Conservation (phyloP, 495 filamentous ascomycete species). For the Sphaerosporella brunnea region DNA sequence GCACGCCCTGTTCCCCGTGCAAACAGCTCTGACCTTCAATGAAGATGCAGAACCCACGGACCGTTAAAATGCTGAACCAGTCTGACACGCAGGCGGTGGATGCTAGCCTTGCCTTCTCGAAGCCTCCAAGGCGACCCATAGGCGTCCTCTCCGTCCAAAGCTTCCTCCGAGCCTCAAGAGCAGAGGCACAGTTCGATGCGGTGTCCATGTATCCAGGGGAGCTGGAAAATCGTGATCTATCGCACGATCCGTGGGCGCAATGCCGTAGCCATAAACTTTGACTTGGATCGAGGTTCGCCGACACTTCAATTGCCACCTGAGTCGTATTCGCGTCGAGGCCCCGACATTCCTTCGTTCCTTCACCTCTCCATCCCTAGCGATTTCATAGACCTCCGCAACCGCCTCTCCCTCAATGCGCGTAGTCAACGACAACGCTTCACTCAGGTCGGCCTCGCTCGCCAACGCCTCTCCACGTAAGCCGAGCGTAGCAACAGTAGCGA, state of each 20-base stretch:
- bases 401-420: conserved; percentile 55
- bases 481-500: conserved; percentile 47
- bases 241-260: conserved; percentile 49
- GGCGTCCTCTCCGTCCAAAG: no score
- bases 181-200: no score
- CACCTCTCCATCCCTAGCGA: conserved; percentile 36
- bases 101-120: no score
- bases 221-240: no score
- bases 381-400: conserved; percentile 39
- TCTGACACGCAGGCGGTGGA: no score
- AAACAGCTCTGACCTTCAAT: no score
- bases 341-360: conserved; percentile 31
- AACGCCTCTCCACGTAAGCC: conserved; percentile 84
- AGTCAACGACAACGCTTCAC: conserved; percentile 42
- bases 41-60: no score
- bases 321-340: conserved; percentile 69
- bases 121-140: no score
- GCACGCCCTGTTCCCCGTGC: no score
- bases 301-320: conserved; percentile 50
- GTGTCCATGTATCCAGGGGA: no score
- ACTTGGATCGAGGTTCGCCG: conserved; percentile 70
- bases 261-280: conserved; percentile 77
- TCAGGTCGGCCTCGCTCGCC: conserved; percentile 57
- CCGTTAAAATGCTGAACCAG: no score
- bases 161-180: no score